Base-by-base conservation (phyloP, 345 rosid genomes). In the Gossypium mustelinum region DNA sequence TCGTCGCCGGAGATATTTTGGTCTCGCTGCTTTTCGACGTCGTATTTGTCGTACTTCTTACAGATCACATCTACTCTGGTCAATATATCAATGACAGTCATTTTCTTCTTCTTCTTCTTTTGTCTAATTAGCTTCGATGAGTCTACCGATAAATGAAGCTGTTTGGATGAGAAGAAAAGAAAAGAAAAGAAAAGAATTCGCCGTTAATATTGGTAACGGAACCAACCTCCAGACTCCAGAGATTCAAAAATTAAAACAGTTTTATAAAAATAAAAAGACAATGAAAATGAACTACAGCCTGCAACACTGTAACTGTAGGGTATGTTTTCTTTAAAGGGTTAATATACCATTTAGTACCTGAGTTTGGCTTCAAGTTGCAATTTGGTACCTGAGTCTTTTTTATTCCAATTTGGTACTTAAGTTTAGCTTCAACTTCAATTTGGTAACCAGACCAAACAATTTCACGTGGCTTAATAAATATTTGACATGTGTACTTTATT, bases 21-120 rank as follows among this genome's bases (percentile, higher is more conserved):
- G 47, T 93, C 92, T 47, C 84, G 86, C 78, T 89, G 97, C 87
- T 87, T 96, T 8, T 88, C 97, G 79, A 96, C 77, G 81, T 96
- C 98, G 88, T 90, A 95, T 78, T 83, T 90, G 82, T 95, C 99
- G 83, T 90, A 95, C 83, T 90, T 95, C 78, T 90, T 81, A 86
- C 98, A 93, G 89, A 95, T 95, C 88, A 92, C 78, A 74, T 95
- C 98, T 25, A 93, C 98, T 82, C 97, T 84, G 41, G 97, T 91
- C 61, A 93, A 82, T 29, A 95, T 82, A 84, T 95, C 99, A 89
- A 93, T 91, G 66, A 95, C 99, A 74, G 91, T 95, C 99, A 93
- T 92, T 2, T 61, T 61, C 16, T 59, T 20, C 17, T 16, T 16
- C 11, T 16, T 65, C 80, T 54, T 54, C 39, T 34, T 10, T 10